Evolutionary conservation across 306 rosid genomes (phyloP).

Genomic region (Ormosia semicastrata): DNA sequence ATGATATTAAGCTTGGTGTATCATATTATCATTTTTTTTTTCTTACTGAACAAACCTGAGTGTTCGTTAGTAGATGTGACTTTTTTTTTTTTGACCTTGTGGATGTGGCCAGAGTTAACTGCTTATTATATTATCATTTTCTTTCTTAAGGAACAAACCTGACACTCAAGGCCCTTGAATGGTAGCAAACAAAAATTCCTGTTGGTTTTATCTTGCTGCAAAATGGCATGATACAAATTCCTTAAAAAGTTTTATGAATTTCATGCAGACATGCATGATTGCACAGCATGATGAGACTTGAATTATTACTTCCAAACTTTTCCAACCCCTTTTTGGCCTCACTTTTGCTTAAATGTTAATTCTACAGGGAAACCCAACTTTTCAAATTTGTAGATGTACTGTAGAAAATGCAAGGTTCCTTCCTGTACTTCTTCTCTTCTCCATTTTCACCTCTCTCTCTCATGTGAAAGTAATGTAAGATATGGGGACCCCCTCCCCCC

Average conservation of each 20-base stretch:
- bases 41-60: not conserved
- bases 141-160: not conserved
- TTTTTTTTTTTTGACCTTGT: not conserved
- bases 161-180: constrained; percentile 30
- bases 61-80: constrained; percentile 11
- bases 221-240: constrained; percentile 33
- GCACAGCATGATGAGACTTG: constrained; percentile 39
- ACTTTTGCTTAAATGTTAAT: constrained; percentile 27
- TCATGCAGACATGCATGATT: constrained; percentile 57
- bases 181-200: constrained; percentile 27
- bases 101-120: constrained; percentile 19
- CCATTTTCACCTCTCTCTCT: constrained; percentile 19
- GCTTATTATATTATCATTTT: not conserved
- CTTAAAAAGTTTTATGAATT: constrained; percentile 39
- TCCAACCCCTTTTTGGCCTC: constrained; percentile 26
- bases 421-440: constrained; percentile 30
- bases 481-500: constrained; percentile 42
- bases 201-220: constrained; percentile 36
- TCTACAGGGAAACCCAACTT: constrained; percentile 20
- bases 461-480: constrained; percentile 32
- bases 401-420: constrained; percentile 32
- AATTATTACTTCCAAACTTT: constrained; percentile 44
- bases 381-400: constrained; percentile 28
- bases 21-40: not conserved
- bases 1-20: not conserved